Percentiles rank a stretch among this genome's conserved stretches.
phyloP scores from a whole-genome alignment of 2,329 filamentous ascomycete species.

The Fusarium foetens region DNA sequence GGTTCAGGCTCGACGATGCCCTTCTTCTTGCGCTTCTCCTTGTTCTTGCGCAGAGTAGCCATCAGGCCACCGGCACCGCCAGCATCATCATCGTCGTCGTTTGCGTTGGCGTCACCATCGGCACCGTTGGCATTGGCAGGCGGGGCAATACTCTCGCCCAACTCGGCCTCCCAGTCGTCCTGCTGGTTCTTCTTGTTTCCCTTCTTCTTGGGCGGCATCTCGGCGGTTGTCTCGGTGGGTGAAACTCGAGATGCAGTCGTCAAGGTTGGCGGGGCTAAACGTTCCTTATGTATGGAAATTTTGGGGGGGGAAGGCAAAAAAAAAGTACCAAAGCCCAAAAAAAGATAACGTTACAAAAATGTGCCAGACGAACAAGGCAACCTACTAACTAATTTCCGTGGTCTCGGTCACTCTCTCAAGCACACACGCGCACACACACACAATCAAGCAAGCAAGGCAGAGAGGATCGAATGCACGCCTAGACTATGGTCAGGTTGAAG shows the following conservation, averaged over 20 bases:
- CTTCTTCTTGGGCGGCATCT: conserved; percentile 96
- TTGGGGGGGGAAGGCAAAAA: conserved; percentile 10
- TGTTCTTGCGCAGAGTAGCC: conserved; percentile 83
- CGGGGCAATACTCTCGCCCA: conserved; percentile 80
- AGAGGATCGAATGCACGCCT: conserved; percentile 13
- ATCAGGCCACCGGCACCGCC: conserved; percentile 75
- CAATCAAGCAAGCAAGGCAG: conserved; percentile 8
- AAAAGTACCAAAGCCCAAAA: conserved; percentile 20
- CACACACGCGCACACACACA: neutral
- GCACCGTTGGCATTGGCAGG: conserved; percentile 52
- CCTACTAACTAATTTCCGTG: conserved; percentile 7
- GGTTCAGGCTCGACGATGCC: conserved; percentile 71
- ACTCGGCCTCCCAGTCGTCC: conserved; percentile 94
- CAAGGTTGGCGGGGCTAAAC: conserved; percentile 32
- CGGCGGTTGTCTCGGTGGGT: conserved; percentile 45
- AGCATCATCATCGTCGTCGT: conserved; percentile 65
- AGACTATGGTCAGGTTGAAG: conserved; percentile 23
- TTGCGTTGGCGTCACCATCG: conserved; percentile 58
- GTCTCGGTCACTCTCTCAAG: conserved; percentile 18
- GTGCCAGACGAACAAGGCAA: conserved; percentile 31
- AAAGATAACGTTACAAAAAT: conserved; percentile 15
- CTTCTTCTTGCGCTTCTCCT: conserved; percentile 91
- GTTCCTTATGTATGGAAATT: conserved; percentile 21
- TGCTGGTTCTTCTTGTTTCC: conserved; percentile 80
- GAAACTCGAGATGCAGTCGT: conserved; percentile 37